A percentile compares a stretch with the other conserved stretches of the same genome.
Evolutionary conservation across 106 monocot species (phyloP).

Genomic region (Phalaenopsis equestris): DNA sequence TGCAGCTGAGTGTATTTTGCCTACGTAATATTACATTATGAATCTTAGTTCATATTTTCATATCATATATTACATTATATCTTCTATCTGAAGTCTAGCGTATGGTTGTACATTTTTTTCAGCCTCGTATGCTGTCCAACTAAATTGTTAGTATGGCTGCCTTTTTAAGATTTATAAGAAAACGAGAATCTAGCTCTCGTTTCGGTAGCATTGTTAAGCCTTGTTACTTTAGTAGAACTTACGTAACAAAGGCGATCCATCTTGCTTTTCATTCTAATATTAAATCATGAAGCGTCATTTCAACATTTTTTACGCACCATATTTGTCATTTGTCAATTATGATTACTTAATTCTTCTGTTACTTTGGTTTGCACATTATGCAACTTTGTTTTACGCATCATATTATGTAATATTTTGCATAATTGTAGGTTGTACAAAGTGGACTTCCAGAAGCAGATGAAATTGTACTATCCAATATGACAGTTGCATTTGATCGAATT

Average conservation of each 20-base stretch:
- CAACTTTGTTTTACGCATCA: too few species aligned
- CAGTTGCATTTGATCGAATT: conserved; percentile 69
- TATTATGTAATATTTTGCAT: neutral
- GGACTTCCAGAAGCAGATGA: conserved; percentile 56
- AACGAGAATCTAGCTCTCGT: neutral
- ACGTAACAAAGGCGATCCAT: too few species aligned
- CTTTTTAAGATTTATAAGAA: neutral
- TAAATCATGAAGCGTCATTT: neutral
- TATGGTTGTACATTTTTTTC: neutral
- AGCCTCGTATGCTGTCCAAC: neutral
- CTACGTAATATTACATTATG: neutral
- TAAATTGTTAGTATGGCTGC: neutral
- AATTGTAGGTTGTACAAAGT: conserved; percentile 62
- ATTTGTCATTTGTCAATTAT: neutral
- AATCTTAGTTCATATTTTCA: neutral
- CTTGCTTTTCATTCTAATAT: neutral
- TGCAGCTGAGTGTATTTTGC: too few species aligned
- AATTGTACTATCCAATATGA: conserved; percentile 76
- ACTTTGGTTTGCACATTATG: neutral
- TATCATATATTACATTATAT: neutral
- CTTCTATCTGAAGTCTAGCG: neutral
- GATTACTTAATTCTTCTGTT: neutral
- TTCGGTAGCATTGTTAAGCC: neutral
- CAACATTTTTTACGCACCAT: neutral
- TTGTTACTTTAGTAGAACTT: neutral